Percentiles rank a stretch among this genome's conserved stretches.
These are phyloP conservation scores for Syncephalastrum sp. DNA, from an alignment of 371 early-diverging fungal genomes.

Conservation along the genomic window DNA sequence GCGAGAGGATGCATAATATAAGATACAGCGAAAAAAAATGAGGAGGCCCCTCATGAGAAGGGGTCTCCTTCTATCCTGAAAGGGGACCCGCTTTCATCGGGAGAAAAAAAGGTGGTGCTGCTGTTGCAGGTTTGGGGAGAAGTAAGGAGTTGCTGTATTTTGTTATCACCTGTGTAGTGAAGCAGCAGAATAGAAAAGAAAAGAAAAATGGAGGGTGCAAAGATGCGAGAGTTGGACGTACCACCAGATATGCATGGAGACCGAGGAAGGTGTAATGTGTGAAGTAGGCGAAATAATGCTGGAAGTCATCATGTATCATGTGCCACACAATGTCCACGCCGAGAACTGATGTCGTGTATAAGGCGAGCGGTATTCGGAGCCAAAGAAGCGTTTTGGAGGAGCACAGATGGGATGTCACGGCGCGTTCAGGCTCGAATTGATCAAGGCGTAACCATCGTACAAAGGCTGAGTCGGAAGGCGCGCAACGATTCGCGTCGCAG, in stretches of 20 bases:
- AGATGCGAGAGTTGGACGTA: slow-evolving; percentile 17
- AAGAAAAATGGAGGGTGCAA: neutral
- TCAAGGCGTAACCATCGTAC: slow-evolving; percentile 50
- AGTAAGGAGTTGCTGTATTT: neutral
- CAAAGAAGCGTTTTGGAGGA: slow-evolving; percentile 38
- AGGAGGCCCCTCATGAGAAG: neutral
- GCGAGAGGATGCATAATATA: neutral
- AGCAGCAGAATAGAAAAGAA: neutral
- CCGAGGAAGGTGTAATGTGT: slow-evolving; percentile 56
- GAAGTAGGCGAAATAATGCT: slow-evolving; percentile 41
- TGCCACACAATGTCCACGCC: slow-evolving; percentile 38
- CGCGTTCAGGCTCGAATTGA: slow-evolving; percentile 51
- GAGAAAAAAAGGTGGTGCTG: too few species aligned
- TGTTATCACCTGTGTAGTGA: neutral
- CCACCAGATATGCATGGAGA: slow-evolving; percentile 49
- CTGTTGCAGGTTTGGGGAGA: neutral
- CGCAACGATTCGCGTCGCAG: neutral
- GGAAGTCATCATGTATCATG: slow-evolving; percentile 5
- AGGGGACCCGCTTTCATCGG: too few species aligned
- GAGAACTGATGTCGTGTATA: slow-evolving; percentile 45
- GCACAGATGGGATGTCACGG: slow-evolving; percentile 55
- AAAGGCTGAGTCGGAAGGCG: slow-evolving; percentile 11
- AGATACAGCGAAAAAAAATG: neutral
- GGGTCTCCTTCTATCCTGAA: too few species aligned
- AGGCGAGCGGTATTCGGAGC: slow-evolving; percentile 34